A percentile compares a stretch with the other conserved stretches of the same genome.
These are phyloP conservation scores for Smallanthus sonchifolius DNA, from an alignment of 129 eudicot genomes.

Conservation along the genomic window DNA sequence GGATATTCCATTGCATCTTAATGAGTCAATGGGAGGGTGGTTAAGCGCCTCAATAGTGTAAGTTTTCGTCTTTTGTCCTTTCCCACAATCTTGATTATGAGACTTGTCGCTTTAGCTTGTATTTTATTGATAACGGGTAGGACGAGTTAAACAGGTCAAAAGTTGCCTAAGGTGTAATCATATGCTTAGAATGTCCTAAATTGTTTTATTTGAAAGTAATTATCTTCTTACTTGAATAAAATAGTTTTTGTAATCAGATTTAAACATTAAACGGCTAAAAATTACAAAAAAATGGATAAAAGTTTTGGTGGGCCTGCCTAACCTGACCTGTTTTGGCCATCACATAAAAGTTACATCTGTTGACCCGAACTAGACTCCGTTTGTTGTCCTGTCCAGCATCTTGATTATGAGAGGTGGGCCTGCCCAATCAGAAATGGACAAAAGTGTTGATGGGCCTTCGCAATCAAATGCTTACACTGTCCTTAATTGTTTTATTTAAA, in stretches of 20 bases:
- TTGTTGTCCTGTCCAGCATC: background rate
- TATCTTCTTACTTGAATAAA: background rate
- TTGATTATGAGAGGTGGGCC: too few species aligned
- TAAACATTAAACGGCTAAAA: background rate
- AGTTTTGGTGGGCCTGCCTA: background rate
- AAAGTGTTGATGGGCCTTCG: too few species aligned
- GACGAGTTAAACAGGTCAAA: background rate
- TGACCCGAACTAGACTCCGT: background rate
- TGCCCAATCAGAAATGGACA: background rate
- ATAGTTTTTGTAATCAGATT: background rate
- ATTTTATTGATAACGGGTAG: background rate
- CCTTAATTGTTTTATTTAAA: background rate
- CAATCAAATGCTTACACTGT: background rate
- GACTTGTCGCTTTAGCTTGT: background rate
- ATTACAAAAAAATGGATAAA: background rate
- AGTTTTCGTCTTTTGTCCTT: slow-evolving; percentile 29
- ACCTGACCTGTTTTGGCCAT: background rate
- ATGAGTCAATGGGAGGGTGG: slow-evolving; percentile 69
- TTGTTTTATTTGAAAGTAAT: background rate
- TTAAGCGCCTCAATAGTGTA: slow-evolving; percentile 59
- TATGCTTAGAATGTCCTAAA: background rate
- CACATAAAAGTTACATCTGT: background rate
- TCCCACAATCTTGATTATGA: slow-evolving; percentile 3
- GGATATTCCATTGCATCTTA: slow-evolving; percentile 75
- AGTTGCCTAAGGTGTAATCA: background rate